Evolutionary conservation across 768 basidiomycete genomes (phyloP).

Genomic region (Auricularia sp.): DNA sequence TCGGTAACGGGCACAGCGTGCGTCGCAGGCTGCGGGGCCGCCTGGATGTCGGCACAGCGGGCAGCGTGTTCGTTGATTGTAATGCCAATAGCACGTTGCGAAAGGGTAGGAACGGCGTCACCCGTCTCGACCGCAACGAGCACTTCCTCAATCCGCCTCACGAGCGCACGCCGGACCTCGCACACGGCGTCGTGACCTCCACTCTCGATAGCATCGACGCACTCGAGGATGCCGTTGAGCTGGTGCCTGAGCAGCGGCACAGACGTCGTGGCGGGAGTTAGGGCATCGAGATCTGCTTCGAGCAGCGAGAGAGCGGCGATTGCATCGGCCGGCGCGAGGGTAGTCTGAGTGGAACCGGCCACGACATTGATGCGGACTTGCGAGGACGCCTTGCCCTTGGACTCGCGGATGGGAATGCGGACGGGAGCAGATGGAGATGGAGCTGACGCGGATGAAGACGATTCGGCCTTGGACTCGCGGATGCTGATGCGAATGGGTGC

Average conservation of each 20-base stretch:
- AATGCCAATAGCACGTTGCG: too few species aligned
- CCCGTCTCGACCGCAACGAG: not conserved
- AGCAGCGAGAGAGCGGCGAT: not conserved
- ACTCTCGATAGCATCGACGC: not conserved
- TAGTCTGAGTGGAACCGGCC: too few species aligned
- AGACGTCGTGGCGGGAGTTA: not conserved
- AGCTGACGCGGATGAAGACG: not conserved
- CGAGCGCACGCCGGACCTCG: not conserved
- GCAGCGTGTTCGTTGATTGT: too few species aligned
- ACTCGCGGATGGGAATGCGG: slow-evolving; percentile 1
- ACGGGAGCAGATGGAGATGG: not conserved
- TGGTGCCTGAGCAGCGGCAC: not conserved
- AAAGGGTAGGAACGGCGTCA: too few species aligned
- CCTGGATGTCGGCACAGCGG: too few species aligned
- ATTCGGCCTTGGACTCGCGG: not conserved
- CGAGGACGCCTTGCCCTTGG: not conserved
- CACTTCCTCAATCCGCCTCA: not conserved
- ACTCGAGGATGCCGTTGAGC: not conserved
- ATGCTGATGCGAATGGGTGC: not conserved
- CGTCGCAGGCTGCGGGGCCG: too few species aligned
- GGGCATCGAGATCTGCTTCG: not conserved
- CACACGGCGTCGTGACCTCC: not conserved
- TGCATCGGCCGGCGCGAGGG: not conserved
- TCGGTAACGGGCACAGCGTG: too few species aligned
- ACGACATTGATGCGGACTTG: not conserved